Evolutionary conservation across 345 rosid species (phyloP).

Genomic region (Lagerstroemia speciosa): DNA sequence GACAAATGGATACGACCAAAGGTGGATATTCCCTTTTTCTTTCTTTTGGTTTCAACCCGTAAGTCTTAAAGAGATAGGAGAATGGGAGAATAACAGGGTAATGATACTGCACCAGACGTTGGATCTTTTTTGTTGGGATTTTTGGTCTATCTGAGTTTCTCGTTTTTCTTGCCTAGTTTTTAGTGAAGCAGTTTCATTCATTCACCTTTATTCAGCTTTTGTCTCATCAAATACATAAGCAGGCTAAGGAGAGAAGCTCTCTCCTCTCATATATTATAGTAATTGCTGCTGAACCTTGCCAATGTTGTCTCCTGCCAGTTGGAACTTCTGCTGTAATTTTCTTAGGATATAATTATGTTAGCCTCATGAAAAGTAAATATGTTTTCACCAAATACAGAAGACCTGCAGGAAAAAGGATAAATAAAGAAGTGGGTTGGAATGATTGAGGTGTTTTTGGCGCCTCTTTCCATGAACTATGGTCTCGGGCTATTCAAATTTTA

Average conservation of each 20-base stretch:
- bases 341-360: neutral
- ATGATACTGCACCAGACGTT: too few species aligned
- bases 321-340: neutral
- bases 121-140: constrained; percentile 15
- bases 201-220: constrained; percentile 3
- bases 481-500: too few species aligned
- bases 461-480: too few species aligned
- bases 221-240: neutral
- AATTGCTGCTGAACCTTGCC: too few species aligned
- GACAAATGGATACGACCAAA: constrained; percentile 29
- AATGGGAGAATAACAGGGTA: too few species aligned
- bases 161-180: constrained; percentile 14
- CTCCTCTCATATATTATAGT: neutral
- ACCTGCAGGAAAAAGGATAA: neutral
- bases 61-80: too few species aligned
- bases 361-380: too few species aligned
- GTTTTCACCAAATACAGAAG: neutral
- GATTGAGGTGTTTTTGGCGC: too few species aligned
- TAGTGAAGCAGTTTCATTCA: constrained; percentile 9
- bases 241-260: neutral
- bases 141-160: neutral
- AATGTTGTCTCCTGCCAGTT: neutral
- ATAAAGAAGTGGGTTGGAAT: too few species aligned
- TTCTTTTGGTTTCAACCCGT: too few species aligned
- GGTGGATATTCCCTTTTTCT: constrained; percentile 9